phyloP scores from a whole-genome alignment of 2,329 filamentous ascomycete genomes.

The Achaetomium macrosporum region DNA sequence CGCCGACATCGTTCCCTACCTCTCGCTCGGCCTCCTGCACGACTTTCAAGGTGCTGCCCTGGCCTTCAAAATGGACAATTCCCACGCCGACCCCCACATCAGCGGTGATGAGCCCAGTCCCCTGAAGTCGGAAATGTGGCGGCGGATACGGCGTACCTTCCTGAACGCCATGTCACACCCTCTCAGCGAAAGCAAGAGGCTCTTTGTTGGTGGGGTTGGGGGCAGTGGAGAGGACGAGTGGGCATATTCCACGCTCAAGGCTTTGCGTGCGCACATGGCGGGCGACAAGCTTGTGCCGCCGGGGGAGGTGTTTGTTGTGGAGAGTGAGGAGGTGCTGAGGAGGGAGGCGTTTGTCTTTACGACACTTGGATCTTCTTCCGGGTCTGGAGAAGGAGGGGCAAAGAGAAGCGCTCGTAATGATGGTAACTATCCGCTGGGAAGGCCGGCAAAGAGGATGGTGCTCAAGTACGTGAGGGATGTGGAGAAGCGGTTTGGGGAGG shows the following conservation, averaged over 20 bases:
- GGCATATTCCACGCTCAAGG: slow-evolving; percentile 62
- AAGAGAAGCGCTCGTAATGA: no score
- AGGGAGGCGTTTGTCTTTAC: slow-evolving; percentile 59
- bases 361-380: slow-evolving; percentile 27
- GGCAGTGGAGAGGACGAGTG: slow-evolving; percentile 44
- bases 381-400: background rate
- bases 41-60: slow-evolving; percentile 68
- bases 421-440: slow-evolving; percentile 17
- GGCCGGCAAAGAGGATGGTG: slow-evolving; percentile 62
- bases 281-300: slow-evolving; percentile 66
- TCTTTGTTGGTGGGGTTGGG: background rate
- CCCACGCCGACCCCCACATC: slow-evolving; percentile 39
- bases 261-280: slow-evolving; percentile 61
- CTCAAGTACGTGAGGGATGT: slow-evolving; percentile 67
- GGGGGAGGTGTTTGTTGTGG: slow-evolving; percentile 69
- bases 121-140: slow-evolving; percentile 56
- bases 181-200: slow-evolving; percentile 19
- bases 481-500: slow-evolving; percentile 62
- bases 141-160: slow-evolving; percentile 40
- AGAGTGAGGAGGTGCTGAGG: slow-evolving; percentile 61
- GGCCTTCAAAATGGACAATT: slow-evolving; percentile 66
- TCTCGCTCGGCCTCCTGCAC: slow-evolving; percentile 68
- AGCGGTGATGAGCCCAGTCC: no score
- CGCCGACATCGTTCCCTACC: slow-evolving; percentile 65
- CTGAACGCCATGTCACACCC: slow-evolving; percentile 53